These are phyloP conservation scores for Pholiota conissans DNA, from an alignment of 768 basidiomycete species.

Conservation along the genomic window DNA sequence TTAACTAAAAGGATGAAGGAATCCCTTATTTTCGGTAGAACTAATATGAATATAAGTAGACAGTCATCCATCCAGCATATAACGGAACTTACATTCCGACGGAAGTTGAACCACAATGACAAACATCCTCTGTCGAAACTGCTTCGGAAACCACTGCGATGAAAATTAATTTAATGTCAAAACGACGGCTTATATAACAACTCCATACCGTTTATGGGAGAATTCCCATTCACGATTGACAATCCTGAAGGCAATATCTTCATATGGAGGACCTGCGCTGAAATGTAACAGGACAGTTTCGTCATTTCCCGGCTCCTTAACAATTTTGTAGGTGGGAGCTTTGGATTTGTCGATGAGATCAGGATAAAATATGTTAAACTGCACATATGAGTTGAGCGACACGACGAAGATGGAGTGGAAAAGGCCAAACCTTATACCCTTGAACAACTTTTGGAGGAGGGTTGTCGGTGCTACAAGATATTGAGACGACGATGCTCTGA, in stretches of 20 bases:
- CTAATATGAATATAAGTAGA: conserved; percentile 35
- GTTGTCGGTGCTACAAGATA: conserved; percentile 78
- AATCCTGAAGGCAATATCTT: conserved; percentile 97
- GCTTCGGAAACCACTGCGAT: conserved; percentile 89
- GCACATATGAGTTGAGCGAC: conserved; percentile 2
- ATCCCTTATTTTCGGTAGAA: conserved; percentile 75
- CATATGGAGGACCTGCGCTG: conserved; percentile 96
- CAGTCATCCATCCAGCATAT: conserved; percentile 6
- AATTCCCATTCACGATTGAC: conserved; percentile 99
- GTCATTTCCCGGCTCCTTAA: conserved; percentile 92
- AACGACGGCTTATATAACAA: background rate
- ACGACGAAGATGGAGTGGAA: background rate
- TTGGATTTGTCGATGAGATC: conserved; percentile 98
- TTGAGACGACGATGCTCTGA: conserved; percentile 15
- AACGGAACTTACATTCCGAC: conserved; percentile 71
- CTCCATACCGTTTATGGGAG: conserved; percentile 89
- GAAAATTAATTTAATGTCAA: too few relatives aligned
- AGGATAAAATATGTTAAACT: conserved; percentile 98
- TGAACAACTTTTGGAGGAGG: conserved; percentile 99
- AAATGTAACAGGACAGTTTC: conserved; percentile 94
- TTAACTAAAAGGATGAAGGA: background rate
- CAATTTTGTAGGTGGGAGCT: conserved; percentile 94
- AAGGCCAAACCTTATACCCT: conserved; percentile 82
- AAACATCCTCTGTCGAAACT: conserved; percentile 97
- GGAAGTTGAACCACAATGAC: conserved; percentile 96